Base-by-base conservation (phyloP, 2,329 filamentous ascomycete genomes). In the Scedosporium boydii region DNA sequence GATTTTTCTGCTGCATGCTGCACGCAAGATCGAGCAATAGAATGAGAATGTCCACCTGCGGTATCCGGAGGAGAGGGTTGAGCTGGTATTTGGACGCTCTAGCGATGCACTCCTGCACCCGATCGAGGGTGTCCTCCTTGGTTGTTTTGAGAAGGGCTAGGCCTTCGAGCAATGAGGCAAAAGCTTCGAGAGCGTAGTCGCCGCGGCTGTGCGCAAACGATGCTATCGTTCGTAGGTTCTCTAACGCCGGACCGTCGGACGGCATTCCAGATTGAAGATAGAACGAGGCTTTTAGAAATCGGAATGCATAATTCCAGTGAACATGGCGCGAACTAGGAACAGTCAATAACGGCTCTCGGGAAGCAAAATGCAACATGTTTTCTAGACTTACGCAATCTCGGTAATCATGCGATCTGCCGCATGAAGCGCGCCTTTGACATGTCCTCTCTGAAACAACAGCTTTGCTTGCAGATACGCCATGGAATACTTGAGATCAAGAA, bases 241-340 rank as follows among this genome's bases (percentile, higher is more conserved):
- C 87, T 2, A 91, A 74, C 0, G 87, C 81, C 58, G 84, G 79
- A 1, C 80, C 78, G 63, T 93, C 90, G 12, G 83, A 80, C 9
- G 82, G 79, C 53, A 77, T 83, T 4, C 82, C 78, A 57, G 81
- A 79, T 67, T 89, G 82, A 59, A 91, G 75, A 64, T 88, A 84
- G 56, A 92, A 82, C 0, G 87, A 85, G 0, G 87, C 84, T 66
- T 90, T 89, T 14, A 93, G 75, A 56, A 93, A 85, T 6, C 89
- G 85, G 68, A 93, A 89, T 0, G 87, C 87, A 70, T 93, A 93
- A 16, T 87, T 80, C 90, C 90, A 93, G 59, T 86, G 82, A 7
- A 82, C 77, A 67, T 89, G 87, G 69, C 87, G 85, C 68, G 85
- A 87, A 42, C 78, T 84, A 64, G 12, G n/a, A 14, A 9, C 3